Evolutionary conservation across 495 filamentous ascomycete species (phyloP), one percentile per base, ranked within the genome.

Genomic region (Daldinia vernicosa): DNA sequence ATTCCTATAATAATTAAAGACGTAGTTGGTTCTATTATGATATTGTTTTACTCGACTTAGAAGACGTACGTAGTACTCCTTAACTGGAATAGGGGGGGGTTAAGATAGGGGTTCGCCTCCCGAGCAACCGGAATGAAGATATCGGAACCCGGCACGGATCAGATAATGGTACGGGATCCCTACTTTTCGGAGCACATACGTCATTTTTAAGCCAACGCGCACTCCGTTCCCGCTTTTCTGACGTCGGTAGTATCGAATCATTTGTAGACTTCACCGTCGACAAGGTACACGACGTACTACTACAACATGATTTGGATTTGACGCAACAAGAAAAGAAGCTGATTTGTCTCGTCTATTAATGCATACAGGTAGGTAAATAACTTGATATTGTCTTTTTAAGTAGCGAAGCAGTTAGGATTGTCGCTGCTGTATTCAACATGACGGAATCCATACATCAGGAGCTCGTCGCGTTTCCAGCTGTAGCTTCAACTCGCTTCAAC

Each of bases 381-480:
- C 8, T 24, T 30, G 45, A 33, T 19, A 27, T 65, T 65, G 40
- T n/a, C 12, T 3, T 28, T 50, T 37, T 35, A 12, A 11, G 45
- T 9, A 39, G 52, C 43, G 24, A 60, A 54, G 45, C 11, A 15
- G 27, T 27, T 15, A 17, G 52, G 52, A 50, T 60, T 22, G 37
- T 40, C 3, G 27, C 39, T 50, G 33, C 32, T 33, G 22, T 7
- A n/a, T 43, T 45, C n/a, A 50, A 52, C 22, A 67, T 71, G 69
- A 67, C 69, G 69, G 35, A 67, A 71, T 67, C 1, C 26, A 24
- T 43, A 51, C 63, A 63, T 71, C 59, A 63, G 24, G 22, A 43
- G 53, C 14, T 43, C 17, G 32, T 22, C 1, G 11, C 6, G 35
- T 40, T 39, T 51, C 15, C 12, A 27, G 35, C 56, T 50, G 27